Evolutionary conservation across 139 green algal genomes (phyloP), one percentile per base, ranked within the genome.

Genomic region (Raphidocelis subcapitata): DNA sequence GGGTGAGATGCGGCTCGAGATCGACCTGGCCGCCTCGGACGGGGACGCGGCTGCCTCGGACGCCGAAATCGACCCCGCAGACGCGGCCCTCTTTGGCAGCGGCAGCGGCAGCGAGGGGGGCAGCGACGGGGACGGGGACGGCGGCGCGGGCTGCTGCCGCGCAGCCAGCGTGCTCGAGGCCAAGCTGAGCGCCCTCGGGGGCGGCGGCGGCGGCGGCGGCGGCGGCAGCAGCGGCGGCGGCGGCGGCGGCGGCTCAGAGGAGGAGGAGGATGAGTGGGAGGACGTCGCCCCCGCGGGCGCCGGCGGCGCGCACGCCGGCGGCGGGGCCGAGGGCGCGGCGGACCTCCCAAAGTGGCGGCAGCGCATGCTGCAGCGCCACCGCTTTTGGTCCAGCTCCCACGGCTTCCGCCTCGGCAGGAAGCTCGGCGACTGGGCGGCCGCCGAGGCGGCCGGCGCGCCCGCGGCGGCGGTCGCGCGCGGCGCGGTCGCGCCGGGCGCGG

Each of bases 401-500:
- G 93, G 93, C 33, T 98, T 97, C 76, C 80, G 85, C 46, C 83
- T 94, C 60, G 93, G 93, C 0, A 80, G 93, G n/a, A 96, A 94
- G 76, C 85, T 98, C 52, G 88, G 69, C 2, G 85, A 95, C 33
- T 98, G 93, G 93, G 85, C 52, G 32, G 72, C 54, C 44, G 72
- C 51, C 37, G 63, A 81, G 21, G 55, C 77, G 24, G 64, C 54
- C 3, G 75, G 73, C 21, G 52, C 52, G n/a, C 24, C 65, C 32
- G 56, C 41, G 16, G 46, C 49, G 5, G 62, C 31, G 14, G 62
- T n/a, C n/a, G 77, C 26, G 54, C 37, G 69, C 28, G 51, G 72
- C 31, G 55, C 55, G 24, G 55, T 16, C 14, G 31, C 62, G 23
- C 4, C 5, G 29, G 70, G 60, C 31, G 47, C 3, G 23, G 28